Evolutionary conservation across 106 monocot species (phyloP).

Genomic region (Triglochin maritima): DNA sequence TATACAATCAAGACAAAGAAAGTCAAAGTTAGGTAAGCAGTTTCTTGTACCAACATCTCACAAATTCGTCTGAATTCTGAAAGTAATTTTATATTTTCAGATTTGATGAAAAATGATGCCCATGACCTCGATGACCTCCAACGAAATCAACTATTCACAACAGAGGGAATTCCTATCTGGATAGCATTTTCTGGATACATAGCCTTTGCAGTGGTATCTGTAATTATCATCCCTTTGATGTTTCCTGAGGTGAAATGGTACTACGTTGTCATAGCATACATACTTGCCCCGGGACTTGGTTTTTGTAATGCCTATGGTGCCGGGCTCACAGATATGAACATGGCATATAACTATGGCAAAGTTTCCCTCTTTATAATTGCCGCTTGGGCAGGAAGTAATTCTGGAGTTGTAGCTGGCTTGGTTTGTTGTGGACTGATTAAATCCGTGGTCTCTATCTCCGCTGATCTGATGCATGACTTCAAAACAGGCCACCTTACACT

Average conservation of each 20-base stretch:
- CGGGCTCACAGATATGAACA: constrained; percentile 92
- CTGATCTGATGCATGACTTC: constrained; percentile 90
- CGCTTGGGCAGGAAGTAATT: constrained; percentile 58
- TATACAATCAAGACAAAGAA: constrained; percentile 21
- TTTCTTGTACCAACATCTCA: background rate
- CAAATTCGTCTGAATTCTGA: background rate
- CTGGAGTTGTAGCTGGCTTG: constrained; percentile 67
- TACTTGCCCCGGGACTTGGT: constrained; percentile 62
- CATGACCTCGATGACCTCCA: constrained; percentile 34
- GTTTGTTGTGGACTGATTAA: constrained; percentile 77
- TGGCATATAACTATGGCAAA: constrained; percentile 93
- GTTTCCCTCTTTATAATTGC: constrained; percentile 74
- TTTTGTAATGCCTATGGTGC: constrained; percentile 96
- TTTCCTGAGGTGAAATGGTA: constrained; percentile 83
- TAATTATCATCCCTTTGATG: constrained; percentile 62
- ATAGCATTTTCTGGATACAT: constrained; percentile 53
- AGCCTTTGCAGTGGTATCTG: constrained; percentile 35
- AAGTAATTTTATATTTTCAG: background rate
- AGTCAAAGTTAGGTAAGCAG: constrained; percentile 33
- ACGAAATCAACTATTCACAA: constrained; percentile 51
- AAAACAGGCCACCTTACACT: constrained; percentile 78
- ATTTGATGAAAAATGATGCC: constrained; percentile 21
- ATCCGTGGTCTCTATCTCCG: constrained; percentile 78
- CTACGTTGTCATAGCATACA: constrained; percentile 60
- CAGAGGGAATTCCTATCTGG: constrained; percentile 65